These are phyloP conservation scores for Daphne laureola DNA, from an alignment of 441 rosid species.

Conservation along the genomic window DNA sequence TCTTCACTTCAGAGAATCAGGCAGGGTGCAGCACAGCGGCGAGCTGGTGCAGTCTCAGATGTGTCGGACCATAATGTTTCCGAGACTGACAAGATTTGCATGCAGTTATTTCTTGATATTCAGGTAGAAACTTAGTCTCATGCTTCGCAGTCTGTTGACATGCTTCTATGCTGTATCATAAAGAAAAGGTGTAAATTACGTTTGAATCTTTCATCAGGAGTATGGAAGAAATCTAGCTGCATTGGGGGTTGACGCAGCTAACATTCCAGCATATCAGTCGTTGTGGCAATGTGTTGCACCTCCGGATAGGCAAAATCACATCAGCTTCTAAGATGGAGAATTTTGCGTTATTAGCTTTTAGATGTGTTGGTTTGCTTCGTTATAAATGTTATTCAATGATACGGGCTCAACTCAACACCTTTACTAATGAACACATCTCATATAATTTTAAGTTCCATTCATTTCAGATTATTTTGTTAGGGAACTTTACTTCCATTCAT, in stretches of 20 bases:
- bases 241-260: constrained; percentile 69
- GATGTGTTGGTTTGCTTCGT: too few species aligned
- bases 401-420: too few species aligned
- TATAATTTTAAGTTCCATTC: too few species aligned
- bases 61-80: constrained; percentile 68
- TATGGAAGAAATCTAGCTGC: constrained; percentile 68
- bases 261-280: constrained; percentile 53
- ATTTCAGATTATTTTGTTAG: too few species aligned
- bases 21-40: constrained; percentile 85
- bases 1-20: constrained; percentile 85
- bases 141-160: background rate
- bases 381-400: too few species aligned
- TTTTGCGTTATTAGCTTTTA: too few species aligned
- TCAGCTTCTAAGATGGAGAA: constrained; percentile 26
- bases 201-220: constrained; percentile 36
- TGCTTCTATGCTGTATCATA: too few species aligned
- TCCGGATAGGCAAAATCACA: constrained; percentile 43
- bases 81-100: constrained; percentile 81
- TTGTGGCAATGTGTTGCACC: constrained; percentile 96
- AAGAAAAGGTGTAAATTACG: too few species aligned
- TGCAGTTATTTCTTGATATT: constrained; percentile 93
- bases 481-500: too few species aligned
- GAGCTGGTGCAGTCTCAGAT: constrained; percentile 88
- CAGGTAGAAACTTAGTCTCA: constrained; percentile 42
- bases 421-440: too few species aligned